Percentiles rank a stretch among this genome's conserved stretches.
Conservation (phyloP, 2,329 filamentous ascomycete genomes). For the Chaetomiaceae sp. region DNA sequence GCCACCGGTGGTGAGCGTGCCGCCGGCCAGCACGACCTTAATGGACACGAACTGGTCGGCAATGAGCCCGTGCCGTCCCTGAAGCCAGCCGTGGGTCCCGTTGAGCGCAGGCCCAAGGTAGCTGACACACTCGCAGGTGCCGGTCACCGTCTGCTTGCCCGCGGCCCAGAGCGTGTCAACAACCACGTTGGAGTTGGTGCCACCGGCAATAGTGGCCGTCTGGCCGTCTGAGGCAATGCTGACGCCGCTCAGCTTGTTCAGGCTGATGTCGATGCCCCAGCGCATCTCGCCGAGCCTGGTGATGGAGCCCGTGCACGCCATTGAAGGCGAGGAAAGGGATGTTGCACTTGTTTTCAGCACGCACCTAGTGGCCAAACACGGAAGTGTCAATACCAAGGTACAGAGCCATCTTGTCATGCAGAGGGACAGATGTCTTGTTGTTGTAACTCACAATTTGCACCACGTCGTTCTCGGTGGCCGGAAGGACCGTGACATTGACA, state of each 20-base stretch:
- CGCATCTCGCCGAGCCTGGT: constrained; percentile 43
- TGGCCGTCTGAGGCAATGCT: constrained; percentile 36
- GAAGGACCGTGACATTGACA: constrained; percentile 41
- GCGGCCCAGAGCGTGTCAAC: constrained; percentile 43
- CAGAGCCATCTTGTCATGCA: no score
- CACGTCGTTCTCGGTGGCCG: constrained; percentile 43
- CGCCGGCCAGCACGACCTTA: constrained; percentile 46
- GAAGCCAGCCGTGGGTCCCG: constrained; percentile 52
- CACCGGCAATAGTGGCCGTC: constrained; percentile 44
- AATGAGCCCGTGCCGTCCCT: constrained; percentile 47
- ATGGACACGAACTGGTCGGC: constrained; percentile 47
- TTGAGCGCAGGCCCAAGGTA: constrained; percentile 25
- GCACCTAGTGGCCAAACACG: constrained; percentile 35
- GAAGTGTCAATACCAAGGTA: no score
- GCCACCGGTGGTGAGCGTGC: constrained; percentile 33
- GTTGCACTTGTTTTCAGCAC: constrained; percentile 40
- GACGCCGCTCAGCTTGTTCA: constrained; percentile 40
- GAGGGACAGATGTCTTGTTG: no score
- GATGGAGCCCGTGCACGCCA: constrained; percentile 45
- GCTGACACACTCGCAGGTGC: constrained; percentile 46
- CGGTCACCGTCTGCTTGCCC: constrained; percentile 47
- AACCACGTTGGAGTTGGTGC: constrained; percentile 40
- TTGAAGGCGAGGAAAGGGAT: constrained; percentile 49
- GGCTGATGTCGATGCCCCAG: constrained; percentile 44
- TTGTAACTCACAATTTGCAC: constrained; percentile 39